Evolutionary conservation across 2,329 filamentous ascomycete species (phyloP), one percentile per base, ranked within the genome.

Genomic region (Phyllachora maydis): DNA sequence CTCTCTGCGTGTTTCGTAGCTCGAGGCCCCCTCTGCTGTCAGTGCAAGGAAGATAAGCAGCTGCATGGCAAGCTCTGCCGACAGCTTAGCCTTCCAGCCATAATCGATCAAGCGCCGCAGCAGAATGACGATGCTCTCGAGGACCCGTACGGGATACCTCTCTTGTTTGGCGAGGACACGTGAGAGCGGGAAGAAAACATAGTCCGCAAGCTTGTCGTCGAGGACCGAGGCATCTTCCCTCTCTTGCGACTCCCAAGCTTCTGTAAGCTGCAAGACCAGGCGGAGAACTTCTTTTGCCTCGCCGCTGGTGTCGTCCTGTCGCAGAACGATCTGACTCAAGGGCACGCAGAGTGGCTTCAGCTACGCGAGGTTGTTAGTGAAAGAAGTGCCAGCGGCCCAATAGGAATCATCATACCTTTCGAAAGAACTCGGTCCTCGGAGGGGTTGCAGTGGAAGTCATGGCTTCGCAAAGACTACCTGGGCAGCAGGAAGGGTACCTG

Each of bases 101-200:
- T 76, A 54, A 18, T 61, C 50, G 18, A 95, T 60, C 14, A 98
- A 57, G 10, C 81, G 51, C 8, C 65, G 59, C 16, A 93, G 53
- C 34, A 77, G 85, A 41, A 69, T 67, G 21, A 93, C 56, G 15
- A 74, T 71, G 20, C 76, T 48, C 42, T 98, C 88, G 6, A 88
- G 51, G 19, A 78, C 54, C 17, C 63, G 61, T 22, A 76, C 62
- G 1, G 83, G 70, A 25, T 83, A 66, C 22, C 62, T 57, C 31
- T 75, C 65, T 34, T 78, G 73, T 31, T 70, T 63, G 28, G 79
- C 72, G 36, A 98, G 72, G 18, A 95, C 67, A 35, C 88, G 75
- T 1, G 79, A 82, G 0, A 98, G 54, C 0, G 88, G 88, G 31
- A 93, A 92, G 54, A 95, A 95, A 39, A 77, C 64, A 54, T 95